These are phyloP conservation scores for Exobasidium rhododendri DNA, from an alignment of 1,284 basidiomycete genomes.

Conservation along the genomic window DNA sequence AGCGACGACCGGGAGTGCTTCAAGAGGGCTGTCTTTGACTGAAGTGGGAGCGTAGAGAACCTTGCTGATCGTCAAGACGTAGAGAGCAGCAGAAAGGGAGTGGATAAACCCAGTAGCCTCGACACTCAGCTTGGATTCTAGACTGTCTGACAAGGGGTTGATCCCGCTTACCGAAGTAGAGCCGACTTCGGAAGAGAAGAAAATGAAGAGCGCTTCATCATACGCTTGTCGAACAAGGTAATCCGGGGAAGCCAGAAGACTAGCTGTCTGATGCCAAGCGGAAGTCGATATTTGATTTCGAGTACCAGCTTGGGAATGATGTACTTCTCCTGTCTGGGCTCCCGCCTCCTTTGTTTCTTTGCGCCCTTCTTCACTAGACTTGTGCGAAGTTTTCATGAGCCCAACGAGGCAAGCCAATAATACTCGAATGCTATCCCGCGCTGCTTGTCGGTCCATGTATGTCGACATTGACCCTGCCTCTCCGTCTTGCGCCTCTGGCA, in stretches of 20 bases:
- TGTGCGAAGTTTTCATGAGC: constrained; percentile 61
- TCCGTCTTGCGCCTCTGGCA: constrained; percentile 61
- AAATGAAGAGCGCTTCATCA: constrained; percentile 38
- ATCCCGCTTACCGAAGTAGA: constrained; percentile 21
- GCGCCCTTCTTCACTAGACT: constrained; percentile 56
- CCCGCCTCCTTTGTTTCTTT: constrained; percentile 15
- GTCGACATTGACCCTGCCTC: constrained; percentile 35
- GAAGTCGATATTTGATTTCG: constrained; percentile 35
- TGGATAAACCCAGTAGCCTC: constrained; percentile 40
- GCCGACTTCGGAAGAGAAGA: constrained; percentile 33
- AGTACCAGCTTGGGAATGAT: constrained; percentile 29
- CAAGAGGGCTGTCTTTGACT: constrained; percentile 46
- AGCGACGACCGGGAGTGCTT: constrained; percentile 58
- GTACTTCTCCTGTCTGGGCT: constrained; percentile 29
- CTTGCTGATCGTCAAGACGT: constrained; percentile 36
- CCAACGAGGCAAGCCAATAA: constrained; percentile 70
- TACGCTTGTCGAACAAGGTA: constrained; percentile 39
- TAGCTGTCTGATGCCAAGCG: constrained; percentile 29
- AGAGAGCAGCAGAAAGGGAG: constrained; percentile 38
- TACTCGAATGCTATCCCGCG: constrained; percentile 65
- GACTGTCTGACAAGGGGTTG: constrained; percentile 24
- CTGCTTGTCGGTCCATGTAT: constrained; percentile 55
- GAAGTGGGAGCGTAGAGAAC: constrained; percentile 32
- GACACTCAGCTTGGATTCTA: constrained; percentile 13
- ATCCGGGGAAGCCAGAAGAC: constrained; percentile 36